phyloP scores from a whole-genome alignment of 805 yeast species.

The Hanseniaspora singularis region DNA sequence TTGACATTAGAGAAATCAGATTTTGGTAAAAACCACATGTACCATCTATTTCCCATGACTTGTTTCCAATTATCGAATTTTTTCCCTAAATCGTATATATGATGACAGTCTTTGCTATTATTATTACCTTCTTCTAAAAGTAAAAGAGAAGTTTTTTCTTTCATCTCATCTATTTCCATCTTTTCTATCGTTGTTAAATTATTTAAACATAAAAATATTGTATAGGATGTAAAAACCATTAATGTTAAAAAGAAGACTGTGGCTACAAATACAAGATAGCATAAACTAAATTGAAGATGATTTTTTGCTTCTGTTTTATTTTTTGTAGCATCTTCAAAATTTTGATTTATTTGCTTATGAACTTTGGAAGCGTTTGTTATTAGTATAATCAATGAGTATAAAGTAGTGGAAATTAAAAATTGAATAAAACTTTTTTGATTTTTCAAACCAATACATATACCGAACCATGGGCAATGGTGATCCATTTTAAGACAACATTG shows the following conservation, averaged over 20 bases:
- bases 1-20: conserved; percentile 25
- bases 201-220: conserved; percentile 43
- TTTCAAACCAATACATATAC: conserved; percentile 69
- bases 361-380: conserved; percentile 7
- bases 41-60: conserved; percentile 59
- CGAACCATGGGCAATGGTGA: conserved; percentile 93
- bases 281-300: conserved; percentile 44
- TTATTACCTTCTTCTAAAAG: conserved; percentile 20
- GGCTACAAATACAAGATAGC: conserved; percentile 48
- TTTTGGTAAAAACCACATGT: conserved; percentile 64
- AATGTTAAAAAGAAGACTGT: conserved; percentile 46
- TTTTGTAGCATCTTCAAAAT: conserved; percentile 38
- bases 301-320: conserved; percentile 34
- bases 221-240: conserved; percentile 43
- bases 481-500: conserved; percentile 75
- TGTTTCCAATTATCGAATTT: conserved; percentile 44
- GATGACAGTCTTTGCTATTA: conserved; percentile 30
- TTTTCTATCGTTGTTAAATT: conserved; percentile 79
- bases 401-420: conserved; percentile 44
- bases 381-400: conserved; percentile 37
- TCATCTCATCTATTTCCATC: conserved; percentile 42
- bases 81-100: conserved; percentile 66
- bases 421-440: conserved; percentile 76
- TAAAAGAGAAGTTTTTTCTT: conserved; percentile 30
- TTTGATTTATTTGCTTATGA: not conserved